Percentiles rank a stretch among this genome's conserved stretches.
These are phyloP conservation scores for Sporothrix brunneoviolacea DNA, from an alignment of 2,329 filamentous ascomycete genomes.

Conservation along the genomic window DNA sequence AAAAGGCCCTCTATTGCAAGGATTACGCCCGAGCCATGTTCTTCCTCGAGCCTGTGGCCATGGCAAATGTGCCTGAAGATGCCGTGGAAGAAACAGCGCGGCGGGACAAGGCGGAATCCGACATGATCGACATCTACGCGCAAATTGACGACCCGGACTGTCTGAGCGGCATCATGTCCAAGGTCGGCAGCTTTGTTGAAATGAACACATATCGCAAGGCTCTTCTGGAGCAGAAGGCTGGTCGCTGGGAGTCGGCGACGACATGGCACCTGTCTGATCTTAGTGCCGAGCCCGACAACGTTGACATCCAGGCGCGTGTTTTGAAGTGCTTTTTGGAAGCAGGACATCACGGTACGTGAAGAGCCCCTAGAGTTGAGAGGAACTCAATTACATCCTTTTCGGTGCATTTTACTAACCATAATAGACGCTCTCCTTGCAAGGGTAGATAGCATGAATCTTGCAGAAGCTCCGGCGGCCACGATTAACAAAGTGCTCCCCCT, in stretches of 20 bases:
- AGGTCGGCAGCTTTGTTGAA: slow-evolving; percentile 56
- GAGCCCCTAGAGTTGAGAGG: too few relatives aligned
- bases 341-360: slow-evolving; percentile 79
- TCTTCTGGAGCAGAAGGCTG: slow-evolving; percentile 84
- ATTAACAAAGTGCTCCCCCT: slow-evolving; percentile 67
- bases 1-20: slow-evolving; percentile 84
- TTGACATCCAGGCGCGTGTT: slow-evolving; percentile 73
- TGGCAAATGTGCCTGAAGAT: slow-evolving; percentile 36
- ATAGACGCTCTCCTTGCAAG: slow-evolving; percentile 75
- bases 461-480: slow-evolving; percentile 36
- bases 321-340: slow-evolving; percentile 87
- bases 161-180: slow-evolving; percentile 86
- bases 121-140: slow-evolving; percentile 87
- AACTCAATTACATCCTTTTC: too few relatives aligned
- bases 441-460: slow-evolving; percentile 63
- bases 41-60: slow-evolving; percentile 78
- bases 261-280: slow-evolving; percentile 96
- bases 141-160: slow-evolving; percentile 98
- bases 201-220: slow-evolving; percentile 92
- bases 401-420: slow-evolving; percentile 19
- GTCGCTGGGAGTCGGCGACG: slow-evolving; percentile 88
- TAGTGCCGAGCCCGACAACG: slow-evolving; percentile 67
- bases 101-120: slow-evolving; percentile 57
- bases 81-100: slow-evolving; percentile 41
- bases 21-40: slow-evolving; percentile 90